Base-by-base conservation (phyloP, 2,329 filamentous ascomycete genomes). In the Dothistroma septosporum region DNA sequence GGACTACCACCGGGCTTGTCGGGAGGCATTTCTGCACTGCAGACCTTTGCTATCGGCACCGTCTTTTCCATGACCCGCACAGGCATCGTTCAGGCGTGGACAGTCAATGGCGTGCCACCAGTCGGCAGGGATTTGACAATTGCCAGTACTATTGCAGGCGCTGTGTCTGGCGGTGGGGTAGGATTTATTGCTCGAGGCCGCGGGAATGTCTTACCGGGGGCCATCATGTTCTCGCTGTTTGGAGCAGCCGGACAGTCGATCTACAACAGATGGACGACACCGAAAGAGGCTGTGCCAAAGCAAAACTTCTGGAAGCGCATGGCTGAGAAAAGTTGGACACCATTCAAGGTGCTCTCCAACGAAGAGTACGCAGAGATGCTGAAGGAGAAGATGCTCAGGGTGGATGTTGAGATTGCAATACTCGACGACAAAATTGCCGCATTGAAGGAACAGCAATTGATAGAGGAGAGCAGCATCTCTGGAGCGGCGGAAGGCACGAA, bases 1-100 rank as follows among this genome's bases (percentile, higher is more conserved):
- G 87, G 88, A 19, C 84, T 83, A 14, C 87, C 90, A 4, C 81
- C 84, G 4, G 73, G 85, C 2, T 76, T 93, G 7, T 93, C 91
- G 76, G 87, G 90, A 0, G 68, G 88, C 12, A 82, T 87, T 41
- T 87, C 88, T 22, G 89, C 90, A 19, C 79, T 90, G 46, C 91
- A 96, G 76, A 96, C 90, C 85, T 91, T 91, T 75, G 82, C 85
- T 47, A 82, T 95, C 44, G 91, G 91, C 37, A 85, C 83, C 52
- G 89, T 85, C 16, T 97, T 87, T 73, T 93, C 87, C 82, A 87
- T 88, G 87, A 64, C 69, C 28, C 75, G 79, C 11, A 69, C 71
- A n/a, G 65, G 72, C 11, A 67, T 80, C 22, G 73, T 82, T 24
- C 64, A 70, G 59, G 69, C 71, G 52, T 73, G 69, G 69, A 68